These are phyloP conservation scores for Pholiota molesta DNA, from an alignment of 768 basidiomycete genomes.

Conservation along the genomic window DNA sequence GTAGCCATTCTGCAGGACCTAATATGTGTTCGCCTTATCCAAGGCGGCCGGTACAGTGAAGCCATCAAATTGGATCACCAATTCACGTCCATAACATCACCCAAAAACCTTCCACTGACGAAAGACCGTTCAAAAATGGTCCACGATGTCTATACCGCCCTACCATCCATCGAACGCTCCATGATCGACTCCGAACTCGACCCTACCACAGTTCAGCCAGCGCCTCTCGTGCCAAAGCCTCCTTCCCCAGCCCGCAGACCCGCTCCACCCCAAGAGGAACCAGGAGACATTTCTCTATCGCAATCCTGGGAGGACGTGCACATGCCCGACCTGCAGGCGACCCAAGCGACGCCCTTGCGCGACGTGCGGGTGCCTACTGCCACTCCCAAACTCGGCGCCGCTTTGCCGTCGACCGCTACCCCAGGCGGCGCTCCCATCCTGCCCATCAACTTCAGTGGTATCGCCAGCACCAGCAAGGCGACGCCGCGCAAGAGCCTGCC, in stretches of 20 bases:
- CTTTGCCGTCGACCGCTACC: constrained; percentile 10
- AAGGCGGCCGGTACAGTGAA: constrained; percentile 68
- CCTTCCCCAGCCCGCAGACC: constrained; percentile 6
- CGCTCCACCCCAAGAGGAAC: constrained; percentile 20
- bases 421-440: constrained; percentile 22
- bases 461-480: constrained; percentile 21
- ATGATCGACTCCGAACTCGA: constrained; percentile 49
- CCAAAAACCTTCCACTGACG: constrained; percentile 40
- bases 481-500: constrained; percentile 35
- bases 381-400: constrained; percentile 40
- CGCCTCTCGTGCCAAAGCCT: constrained; percentile 18
- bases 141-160: constrained; percentile 63
- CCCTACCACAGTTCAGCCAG: constrained; percentile 12
- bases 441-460: constrained; percentile 22
- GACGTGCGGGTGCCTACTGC: constrained; percentile 28
- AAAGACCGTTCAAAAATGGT: constrained; percentile 71
- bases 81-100: constrained; percentile 49
- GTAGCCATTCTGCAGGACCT: constrained; percentile 72
- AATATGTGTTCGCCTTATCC: constrained; percentile 75
- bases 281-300: constrained; percentile 37
- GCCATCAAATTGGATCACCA: constrained; percentile 77
- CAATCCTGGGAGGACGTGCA: constrained; percentile 70
- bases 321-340: constrained; percentile 26
- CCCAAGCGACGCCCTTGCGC: constrained; percentile 28
- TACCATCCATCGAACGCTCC: constrained; percentile 65